These are phyloP conservation scores for Solanum infundibuliforme DNA, from an alignment of 257 asterid genomes.

Conservation along the genomic window DNA sequence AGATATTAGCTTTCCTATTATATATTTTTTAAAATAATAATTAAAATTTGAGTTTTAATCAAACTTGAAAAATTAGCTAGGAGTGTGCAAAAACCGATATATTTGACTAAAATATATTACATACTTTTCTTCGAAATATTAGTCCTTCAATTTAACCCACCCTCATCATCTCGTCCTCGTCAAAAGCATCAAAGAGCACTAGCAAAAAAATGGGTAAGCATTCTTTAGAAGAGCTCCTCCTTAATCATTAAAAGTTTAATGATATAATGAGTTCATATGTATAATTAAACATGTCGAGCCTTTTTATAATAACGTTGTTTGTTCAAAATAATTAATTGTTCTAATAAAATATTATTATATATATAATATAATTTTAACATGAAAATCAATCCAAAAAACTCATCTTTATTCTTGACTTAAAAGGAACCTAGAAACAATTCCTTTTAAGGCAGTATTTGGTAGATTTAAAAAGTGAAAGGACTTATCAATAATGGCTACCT, in stretches of 20 bases:
- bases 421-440: background rate
- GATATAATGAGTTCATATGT: background rate
- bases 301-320: background rate
- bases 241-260: background rate
- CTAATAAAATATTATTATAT: too few species aligned
- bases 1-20: background rate
- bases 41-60: background rate
- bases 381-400: background rate
- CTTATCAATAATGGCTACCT: background rate
- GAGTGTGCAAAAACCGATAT: background rate
- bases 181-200: background rate
- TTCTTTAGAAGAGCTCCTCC: background rate
- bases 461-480: background rate
- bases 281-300: background rate
- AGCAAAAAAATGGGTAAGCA: background rate
- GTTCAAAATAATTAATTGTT: too few species aligned
- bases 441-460: background rate
- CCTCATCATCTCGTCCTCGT: too few species aligned
- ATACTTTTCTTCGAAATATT: too few species aligned
- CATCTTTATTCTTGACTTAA: background rate
- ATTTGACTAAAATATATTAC: too few species aligned
- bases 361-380: background rate
- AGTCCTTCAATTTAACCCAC: too few species aligned
- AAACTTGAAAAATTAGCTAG: background rate
- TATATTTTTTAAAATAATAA: accelerated